These are phyloP conservation scores for Trametes cingulata DNA, from an alignment of 768 basidiomycete genomes.

Conservation along the genomic window DNA sequence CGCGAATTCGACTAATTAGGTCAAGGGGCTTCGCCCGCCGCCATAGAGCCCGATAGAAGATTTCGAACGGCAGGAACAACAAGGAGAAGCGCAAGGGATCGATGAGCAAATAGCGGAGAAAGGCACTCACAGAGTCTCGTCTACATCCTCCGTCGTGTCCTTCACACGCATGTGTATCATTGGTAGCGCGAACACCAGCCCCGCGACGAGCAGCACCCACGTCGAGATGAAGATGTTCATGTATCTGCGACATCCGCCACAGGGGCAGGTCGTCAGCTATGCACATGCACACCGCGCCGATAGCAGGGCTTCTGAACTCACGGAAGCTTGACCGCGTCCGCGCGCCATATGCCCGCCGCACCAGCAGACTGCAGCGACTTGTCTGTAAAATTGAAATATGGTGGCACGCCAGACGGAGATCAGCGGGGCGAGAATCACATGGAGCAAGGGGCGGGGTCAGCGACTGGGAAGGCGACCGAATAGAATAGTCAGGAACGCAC, in stretches of 20 bases:
- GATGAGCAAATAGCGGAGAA: not conserved
- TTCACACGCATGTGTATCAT: constrained; percentile 75
- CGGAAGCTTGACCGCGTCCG: constrained; percentile 63
- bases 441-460: not conserved
- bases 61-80: not conserved
- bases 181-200: constrained; percentile 65
- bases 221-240: constrained; percentile 76
- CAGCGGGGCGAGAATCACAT: not conserved
- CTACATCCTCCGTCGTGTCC: constrained; percentile 48
- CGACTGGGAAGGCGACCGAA: not conserved
- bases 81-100: not conserved
- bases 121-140: constrained; percentile 20
- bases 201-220: constrained; percentile 68
- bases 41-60: not conserved
- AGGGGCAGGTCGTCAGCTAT: not conserved
- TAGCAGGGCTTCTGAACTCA: constrained; percentile 37
- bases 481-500: constrained; percentile 43
- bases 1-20: not conserved
- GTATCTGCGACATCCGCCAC: constrained; percentile 36
- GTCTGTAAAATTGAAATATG: constrained; percentile 36
- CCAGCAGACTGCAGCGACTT: constrained; percentile 79
- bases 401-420: not conserved
- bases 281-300: not conserved
- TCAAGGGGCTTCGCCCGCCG: too few relatives aligned
- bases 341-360: constrained; percentile 71